Evolutionary conservation across 2,329 filamentous ascomycete genomes (phyloP).

Genomic region (Aspergillus intermedius): DNA sequence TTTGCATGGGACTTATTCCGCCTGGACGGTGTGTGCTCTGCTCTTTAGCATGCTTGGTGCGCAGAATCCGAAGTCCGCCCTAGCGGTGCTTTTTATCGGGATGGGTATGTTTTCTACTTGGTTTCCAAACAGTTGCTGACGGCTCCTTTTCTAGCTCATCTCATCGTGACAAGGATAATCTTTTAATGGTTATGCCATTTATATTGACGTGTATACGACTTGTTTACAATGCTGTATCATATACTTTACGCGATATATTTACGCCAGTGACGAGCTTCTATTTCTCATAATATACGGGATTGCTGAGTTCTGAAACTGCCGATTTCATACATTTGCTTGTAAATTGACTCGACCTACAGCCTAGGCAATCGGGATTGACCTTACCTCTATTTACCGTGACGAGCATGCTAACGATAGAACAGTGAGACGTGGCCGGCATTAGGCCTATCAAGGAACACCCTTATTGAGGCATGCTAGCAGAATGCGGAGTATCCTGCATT

Average conservation of each 20-base stretch:
- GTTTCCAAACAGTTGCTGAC: background rate
- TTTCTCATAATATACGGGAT: no score
- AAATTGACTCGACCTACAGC: background rate
- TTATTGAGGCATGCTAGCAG: no score
- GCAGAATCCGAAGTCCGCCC: conserved; percentile 18
- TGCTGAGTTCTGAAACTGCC: background rate
- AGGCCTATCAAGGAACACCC: no score
- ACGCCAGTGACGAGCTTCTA: background rate
- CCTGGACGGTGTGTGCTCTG: conserved; percentile 20
- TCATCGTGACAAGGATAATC: background rate
- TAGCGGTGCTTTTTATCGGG: conserved; percentile 13
- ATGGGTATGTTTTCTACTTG: conserved; percentile 4
- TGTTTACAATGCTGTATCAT: background rate
- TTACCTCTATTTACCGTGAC: no score
- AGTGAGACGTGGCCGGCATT: no score
- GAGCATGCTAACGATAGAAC: no score
- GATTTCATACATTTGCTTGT: background rate
- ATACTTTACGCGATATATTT: background rate
- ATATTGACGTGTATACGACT: background rate
- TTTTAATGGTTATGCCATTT: background rate
- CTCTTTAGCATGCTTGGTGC: conserved; percentile 18
- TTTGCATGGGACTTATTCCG: conserved; percentile 12
- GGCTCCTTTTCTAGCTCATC: background rate
- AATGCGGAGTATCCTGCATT: no score
- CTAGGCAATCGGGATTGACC: background rate